Evolutionary conservation across 768 basidiomycete species (phyloP), one percentile per base, ranked within the genome.

Genomic region (Xerocomellus amylosporus): DNA sequence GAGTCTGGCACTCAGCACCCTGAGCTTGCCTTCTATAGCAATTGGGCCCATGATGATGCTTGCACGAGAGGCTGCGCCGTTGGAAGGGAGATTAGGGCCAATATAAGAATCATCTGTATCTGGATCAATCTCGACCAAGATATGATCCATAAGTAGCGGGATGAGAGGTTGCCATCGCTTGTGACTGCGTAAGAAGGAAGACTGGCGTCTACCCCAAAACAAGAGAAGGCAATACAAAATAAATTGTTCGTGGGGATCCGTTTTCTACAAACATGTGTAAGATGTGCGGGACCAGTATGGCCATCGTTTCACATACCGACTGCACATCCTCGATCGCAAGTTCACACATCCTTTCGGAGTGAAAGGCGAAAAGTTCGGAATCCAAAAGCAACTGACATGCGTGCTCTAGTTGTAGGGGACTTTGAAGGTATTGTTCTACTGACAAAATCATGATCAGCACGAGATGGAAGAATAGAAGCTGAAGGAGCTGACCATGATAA

Each of bases 301-400:
- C 6, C 15, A 36, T 36, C 3, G 13, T 34, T 47, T 20, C 28
- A 70, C 85, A 64, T 66, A 93, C 89, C 65, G 78, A 76, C 66
- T 81, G 78, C 13, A 82, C 81, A 61, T 91, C 85, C 45, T 85
- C 79, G 36, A 88, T 75, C 45, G 93, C 74, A 39, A 89, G 80
- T 59, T 92, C 88, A 51, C 86, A 83, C 90, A 95, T 95, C 33
- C 96, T 77, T 65, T 94, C 93, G 4, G 91, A 93, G 70, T 98
- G 93, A 64, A 90, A 95, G 3, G 81, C 71, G 63, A 98, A 97
- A 38, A 98, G 79, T 64, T 95, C 93, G 0, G 91, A 93, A 50
- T 85, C 82, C 39, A 95, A 75, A 13, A 98, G 74, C 30, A 88
- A 71, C 38, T 80, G 75, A 61, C 88, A 88, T 12, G 93, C 93